phyloP scores from a whole-genome alignment of 2,329 filamentous ascomycete genomes.

The Colletotrichum zoysiae region DNA sequence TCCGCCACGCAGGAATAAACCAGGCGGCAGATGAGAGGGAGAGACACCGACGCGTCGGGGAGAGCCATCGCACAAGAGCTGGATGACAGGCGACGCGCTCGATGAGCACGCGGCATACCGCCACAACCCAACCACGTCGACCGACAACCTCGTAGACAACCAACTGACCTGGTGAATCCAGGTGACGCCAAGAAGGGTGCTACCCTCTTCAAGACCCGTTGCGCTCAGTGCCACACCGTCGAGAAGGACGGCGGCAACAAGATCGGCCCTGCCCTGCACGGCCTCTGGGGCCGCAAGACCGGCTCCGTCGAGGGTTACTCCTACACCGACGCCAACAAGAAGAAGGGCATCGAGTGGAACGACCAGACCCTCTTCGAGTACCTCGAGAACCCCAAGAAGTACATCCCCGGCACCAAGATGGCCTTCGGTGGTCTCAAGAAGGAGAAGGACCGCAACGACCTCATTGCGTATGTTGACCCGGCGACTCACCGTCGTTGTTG shows the following conservation, averaged over 20 bases:
- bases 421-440: slow-evolving; percentile 99
- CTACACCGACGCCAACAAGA: slow-evolving; percentile 99
- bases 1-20: slow-evolving; percentile 20
- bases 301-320: slow-evolving; percentile 92
- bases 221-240: slow-evolving; percentile 98
- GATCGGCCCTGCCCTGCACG: slow-evolving; percentile 96
- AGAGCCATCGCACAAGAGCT: not conserved
- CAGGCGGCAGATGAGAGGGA: slow-evolving; percentile 13
- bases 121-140: not conserved
- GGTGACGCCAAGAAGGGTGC: slow-evolving; percentile 97
- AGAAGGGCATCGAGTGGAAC: slow-evolving; percentile 91
- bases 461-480: slow-evolving; percentile 85
- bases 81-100: not conserved
- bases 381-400: slow-evolving; percentile 99
- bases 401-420: slow-evolving; percentile 99
- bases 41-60: slow-evolving; percentile 13
- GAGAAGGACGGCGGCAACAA: slow-evolving; percentile 94
- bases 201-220: slow-evolving; percentile 99
- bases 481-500: not conserved
- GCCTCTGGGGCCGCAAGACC: slow-evolving; percentile 96
- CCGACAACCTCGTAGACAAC: slow-evolving; percentile 14
- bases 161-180: slow-evolving; percentile 53
- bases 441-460: slow-evolving; percentile 98
- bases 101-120: not conserved
- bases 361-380: slow-evolving; percentile 92